phyloP scores from a whole-genome alignment of 345 rosid genomes.

The Syzygium jambos region DNA sequence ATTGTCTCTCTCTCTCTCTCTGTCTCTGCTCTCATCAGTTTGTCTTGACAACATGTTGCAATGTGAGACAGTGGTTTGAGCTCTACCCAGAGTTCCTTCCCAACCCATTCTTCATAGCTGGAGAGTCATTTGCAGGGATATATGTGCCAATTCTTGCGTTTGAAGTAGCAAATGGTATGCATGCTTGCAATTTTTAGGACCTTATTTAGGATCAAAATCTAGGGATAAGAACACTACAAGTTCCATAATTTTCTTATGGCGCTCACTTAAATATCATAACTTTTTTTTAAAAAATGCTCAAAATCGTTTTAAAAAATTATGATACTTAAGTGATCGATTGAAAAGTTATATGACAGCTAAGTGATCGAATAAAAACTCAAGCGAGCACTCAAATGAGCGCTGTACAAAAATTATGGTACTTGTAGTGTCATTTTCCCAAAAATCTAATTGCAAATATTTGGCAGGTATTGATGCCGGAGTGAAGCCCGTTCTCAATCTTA shows the following conservation, averaged over 20 bases:
- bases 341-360: too few relatives aligned
- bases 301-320: too few relatives aligned
- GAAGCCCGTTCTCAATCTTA: constrained; percentile 58
- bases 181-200: neutral
- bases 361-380: too few relatives aligned
- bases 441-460: neutral
- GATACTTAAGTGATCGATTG: too few relatives aligned
- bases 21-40: neutral
- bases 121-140: constrained; percentile 92
- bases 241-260: too few relatives aligned
- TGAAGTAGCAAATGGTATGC: constrained; percentile 63
- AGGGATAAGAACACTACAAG: neutral
- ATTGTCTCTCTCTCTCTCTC: neutral
- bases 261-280: too few relatives aligned
- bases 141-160: constrained; percentile 81
- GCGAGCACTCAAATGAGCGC: too few relatives aligned
- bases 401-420: too few relatives aligned
- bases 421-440: too few relatives aligned
- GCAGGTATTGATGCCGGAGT: constrained; percentile 57
- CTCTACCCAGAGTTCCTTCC: constrained; percentile 68
- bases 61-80: constrained; percentile 64
- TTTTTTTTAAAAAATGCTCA: too few relatives aligned
- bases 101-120: constrained; percentile 72
- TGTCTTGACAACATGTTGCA: neutral
- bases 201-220: neutral